phyloP scores from a whole-genome alignment of 176 grass and related monocot genomes.

The Zoysia pacifica region DNA sequence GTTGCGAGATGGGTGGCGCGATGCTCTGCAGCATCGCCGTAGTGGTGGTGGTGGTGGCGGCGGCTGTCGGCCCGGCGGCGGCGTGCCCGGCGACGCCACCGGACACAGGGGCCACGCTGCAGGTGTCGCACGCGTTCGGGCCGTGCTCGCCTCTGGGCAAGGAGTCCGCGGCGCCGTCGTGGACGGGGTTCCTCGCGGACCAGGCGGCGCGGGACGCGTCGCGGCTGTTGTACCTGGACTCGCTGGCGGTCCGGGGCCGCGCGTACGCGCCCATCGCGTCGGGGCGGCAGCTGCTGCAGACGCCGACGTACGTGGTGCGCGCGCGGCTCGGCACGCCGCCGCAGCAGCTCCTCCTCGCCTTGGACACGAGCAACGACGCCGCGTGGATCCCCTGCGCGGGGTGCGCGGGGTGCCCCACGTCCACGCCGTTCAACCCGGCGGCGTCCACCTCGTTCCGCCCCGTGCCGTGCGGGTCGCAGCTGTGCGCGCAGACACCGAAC shows the following conservation, averaged over 20 bases:
- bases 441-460: slow-evolving; percentile 50
- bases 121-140: slow-evolving; percentile 63
- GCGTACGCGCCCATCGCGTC: slow-evolving; percentile 75
- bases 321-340: slow-evolving; percentile 69
- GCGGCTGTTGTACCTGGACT: slow-evolving; percentile 64
- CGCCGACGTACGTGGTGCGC: slow-evolving; percentile 81
- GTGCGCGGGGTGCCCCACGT: slow-evolving; percentile 57
- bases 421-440: slow-evolving; percentile 48
- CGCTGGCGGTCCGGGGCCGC: slow-evolving; percentile 41
- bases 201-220: slow-evolving; percentile 58
- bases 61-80: not conserved
- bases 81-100: slow-evolving; percentile 54
- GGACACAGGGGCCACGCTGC: slow-evolving; percentile 53
- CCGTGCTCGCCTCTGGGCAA: slow-evolving; percentile 58
- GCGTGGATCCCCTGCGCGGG: slow-evolving; percentile 78
- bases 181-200: slow-evolving; percentile 54
- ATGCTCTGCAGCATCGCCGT: not conserved
- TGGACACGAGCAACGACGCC: slow-evolving; percentile 88
- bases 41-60: not conserved
- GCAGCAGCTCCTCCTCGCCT: slow-evolving; percentile 71
- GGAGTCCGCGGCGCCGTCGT: slow-evolving; percentile 34
- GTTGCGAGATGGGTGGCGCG: not conserved
- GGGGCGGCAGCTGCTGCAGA: slow-evolving; percentile 76
- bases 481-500: slow-evolving; percentile 59
- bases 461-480: slow-evolving; percentile 56